phyloP scores from a whole-genome alignment of 495 filamentous ascomycete genomes.

The Jackrogersella minutella region DNA sequence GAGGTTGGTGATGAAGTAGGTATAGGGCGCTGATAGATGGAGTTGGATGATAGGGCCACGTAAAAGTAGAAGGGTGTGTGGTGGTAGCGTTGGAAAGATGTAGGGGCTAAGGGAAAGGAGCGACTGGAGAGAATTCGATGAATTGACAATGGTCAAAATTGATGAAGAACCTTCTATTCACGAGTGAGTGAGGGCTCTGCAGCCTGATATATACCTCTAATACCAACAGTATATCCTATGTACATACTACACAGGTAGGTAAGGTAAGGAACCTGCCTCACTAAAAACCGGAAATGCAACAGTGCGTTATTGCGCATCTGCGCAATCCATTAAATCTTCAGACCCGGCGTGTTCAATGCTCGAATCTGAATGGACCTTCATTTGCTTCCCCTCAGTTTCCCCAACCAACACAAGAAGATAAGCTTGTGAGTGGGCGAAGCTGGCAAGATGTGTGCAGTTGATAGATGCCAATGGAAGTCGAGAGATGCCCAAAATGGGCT shows the following conservation, averaged over 20 bases:
- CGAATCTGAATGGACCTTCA: not conserved
- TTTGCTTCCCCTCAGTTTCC: slow-evolving; percentile 11
- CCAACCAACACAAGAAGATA: not conserved
- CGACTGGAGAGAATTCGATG: not conserved
- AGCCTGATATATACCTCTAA: slow-evolving; percentile 1
- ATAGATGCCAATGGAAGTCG: not conserved
- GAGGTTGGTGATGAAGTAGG: not conserved
- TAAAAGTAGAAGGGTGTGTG: too few species aligned
- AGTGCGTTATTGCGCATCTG: slow-evolving; percentile 27
- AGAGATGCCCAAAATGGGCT: not conserved
- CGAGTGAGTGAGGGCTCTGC: not conserved
- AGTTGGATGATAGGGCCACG: not conserved
- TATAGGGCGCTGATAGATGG: not conserved
- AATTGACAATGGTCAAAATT: not conserved
- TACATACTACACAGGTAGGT: too few species aligned
- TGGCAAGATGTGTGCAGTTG: not conserved
- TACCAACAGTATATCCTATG: not conserved
- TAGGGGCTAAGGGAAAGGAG: not conserved
- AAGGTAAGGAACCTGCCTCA: not conserved
- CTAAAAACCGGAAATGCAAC: slow-evolving; percentile 7
- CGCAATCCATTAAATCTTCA: slow-evolving; percentile 17
- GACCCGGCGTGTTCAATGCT: not conserved
- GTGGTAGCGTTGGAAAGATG: too few species aligned
- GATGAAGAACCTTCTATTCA: not conserved
- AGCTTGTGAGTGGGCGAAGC: not conserved